Evolutionary conservation across 1,139 yeast genomes (phyloP).

Genomic region (Candida sp.): DNA sequence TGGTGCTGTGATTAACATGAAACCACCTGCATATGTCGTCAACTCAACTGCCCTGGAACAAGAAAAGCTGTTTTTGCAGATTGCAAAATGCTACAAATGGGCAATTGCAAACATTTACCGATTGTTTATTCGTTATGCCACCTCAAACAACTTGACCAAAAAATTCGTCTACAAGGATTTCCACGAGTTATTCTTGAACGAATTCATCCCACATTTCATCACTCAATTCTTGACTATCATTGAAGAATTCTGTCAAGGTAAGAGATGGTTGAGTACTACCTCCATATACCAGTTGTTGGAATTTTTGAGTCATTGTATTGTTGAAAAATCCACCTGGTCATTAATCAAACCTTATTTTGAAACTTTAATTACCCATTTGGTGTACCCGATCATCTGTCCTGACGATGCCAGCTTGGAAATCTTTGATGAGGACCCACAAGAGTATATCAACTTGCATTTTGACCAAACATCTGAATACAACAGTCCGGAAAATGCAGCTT

Average conservation of each 20-base stretch:
- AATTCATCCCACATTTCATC: conserved; percentile 77
- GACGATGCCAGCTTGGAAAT: conserved; percentile 70
- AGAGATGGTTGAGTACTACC: conserved; percentile 72
- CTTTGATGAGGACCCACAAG: conserved; percentile 90
- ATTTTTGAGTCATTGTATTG: conserved; percentile 73
- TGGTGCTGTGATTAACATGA: conserved; percentile 66
- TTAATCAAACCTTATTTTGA: conserved; percentile 73
- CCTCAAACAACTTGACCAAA: conserved; percentile 46
- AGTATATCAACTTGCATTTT: conserved; percentile 81
- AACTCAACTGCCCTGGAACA: conserved; percentile 28
- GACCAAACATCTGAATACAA: conserved; percentile 65
- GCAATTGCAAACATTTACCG: conserved; percentile 79
- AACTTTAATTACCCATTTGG: conserved; percentile 68
- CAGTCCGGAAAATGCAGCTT: conserved; percentile 73
- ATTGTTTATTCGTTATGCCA: conserved; percentile 74
- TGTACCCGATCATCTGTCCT: conserved; percentile 82
- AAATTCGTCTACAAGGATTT: conserved; percentile 58
- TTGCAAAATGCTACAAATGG: conserved; percentile 87
- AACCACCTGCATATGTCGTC: conserved; percentile 55
- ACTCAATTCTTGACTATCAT: conserved; percentile 66
- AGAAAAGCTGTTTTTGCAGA: conserved; percentile 41
- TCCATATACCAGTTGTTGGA: conserved; percentile 69
- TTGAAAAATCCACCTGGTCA: conserved; percentile 72
- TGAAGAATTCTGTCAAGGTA: conserved; percentile 70
- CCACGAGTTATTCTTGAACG: conserved; percentile 46